Percentiles rank a stretch among this genome's conserved stretches.
These are phyloP conservation scores for Acanthamoeba culbertsoni DNA, from an alignment of 208 protist species.

Conservation along the genomic window DNA sequence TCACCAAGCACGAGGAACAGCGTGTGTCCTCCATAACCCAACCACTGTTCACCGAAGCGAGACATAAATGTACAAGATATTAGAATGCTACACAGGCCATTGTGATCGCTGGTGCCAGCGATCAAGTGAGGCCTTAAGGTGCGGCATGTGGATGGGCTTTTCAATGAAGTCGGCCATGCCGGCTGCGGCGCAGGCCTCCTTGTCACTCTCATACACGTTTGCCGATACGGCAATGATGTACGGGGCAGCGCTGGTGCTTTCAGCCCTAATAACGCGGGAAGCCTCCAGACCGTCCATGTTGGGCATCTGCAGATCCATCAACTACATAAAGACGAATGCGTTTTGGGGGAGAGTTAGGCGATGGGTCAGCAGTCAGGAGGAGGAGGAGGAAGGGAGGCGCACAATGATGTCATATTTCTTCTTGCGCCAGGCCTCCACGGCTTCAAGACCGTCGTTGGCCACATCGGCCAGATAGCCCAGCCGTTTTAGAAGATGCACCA, in stretches of 20 bases:
- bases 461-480: background rate
- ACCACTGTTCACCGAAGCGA: too few relatives aligned
- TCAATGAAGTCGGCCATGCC: background rate
- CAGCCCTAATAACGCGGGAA: background rate
- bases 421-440: background rate
- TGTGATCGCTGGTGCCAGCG: background rate
- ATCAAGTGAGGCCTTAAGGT: background rate
- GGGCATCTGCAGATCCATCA: constrained; percentile 42
- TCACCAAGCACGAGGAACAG: too few relatives aligned
- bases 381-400: background rate
- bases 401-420: constrained; percentile 11
- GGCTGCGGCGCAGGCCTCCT: background rate
- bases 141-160: background rate
- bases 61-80: too few relatives aligned
- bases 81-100: too few relatives aligned
- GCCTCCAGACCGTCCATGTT: constrained; percentile 11
- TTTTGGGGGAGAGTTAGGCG: background rate
- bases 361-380: background rate
- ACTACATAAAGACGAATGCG: background rate
- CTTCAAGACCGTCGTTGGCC: constrained; percentile 25
- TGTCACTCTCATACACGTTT: background rate
- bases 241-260: background rate
- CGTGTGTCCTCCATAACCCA: too few relatives aligned
- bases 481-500: background rate
- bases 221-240: background rate